Base-by-base conservation (phyloP, 2,329 filamentous ascomycete species). In the Cladosporium sp. region DNA sequence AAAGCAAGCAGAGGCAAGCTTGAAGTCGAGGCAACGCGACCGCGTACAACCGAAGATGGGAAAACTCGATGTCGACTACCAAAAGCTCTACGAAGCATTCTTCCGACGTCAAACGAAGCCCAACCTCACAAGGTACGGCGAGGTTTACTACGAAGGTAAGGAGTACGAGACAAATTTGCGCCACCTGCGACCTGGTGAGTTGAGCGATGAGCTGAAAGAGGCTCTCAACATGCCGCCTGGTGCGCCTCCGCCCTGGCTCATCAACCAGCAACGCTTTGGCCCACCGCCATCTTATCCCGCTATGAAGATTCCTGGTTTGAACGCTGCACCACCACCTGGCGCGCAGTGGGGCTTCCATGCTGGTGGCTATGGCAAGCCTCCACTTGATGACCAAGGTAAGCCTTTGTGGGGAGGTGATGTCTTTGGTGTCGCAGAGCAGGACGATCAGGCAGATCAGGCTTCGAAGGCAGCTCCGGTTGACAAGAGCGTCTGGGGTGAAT, bases 71-170 rank as follows among this genome's bases (percentile, higher is more conserved):
- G 98, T 99, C 71, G 95, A 99, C 79, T 99, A 99, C 78, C 92
- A 97, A 76, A 97, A 95, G 78, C 88, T 98, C 63, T 98, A 98
- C 80, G 95, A 98, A 76, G 95, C 95, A 4, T 99, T 99, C 83
- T 99, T 99, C 83, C 88, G 93, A 66, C 96, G 97, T 76, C 95
- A 99, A 80, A 96, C 92, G 48, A 99, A 99, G 79, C 95, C 95
- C 0, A 89, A 93, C 71, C 82, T 99, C 68, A 98, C 95, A 34
- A 87, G 93, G 51, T 99, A 97, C 72, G 95, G 95, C 48, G 95
- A 99, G 78, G 93, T 99, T n/a, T 99, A 99, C 79, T 98, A 98
- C 77, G 95, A 99, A 79, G 95, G 95, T 76, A 99, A 99, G 78
- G 95, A 99, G 77, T 95, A 92, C 75, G 95, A 99, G 79, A 97